phyloP scores from a whole-genome alignment of 116 monocot species.

The Trichopus zeylanicus region DNA sequence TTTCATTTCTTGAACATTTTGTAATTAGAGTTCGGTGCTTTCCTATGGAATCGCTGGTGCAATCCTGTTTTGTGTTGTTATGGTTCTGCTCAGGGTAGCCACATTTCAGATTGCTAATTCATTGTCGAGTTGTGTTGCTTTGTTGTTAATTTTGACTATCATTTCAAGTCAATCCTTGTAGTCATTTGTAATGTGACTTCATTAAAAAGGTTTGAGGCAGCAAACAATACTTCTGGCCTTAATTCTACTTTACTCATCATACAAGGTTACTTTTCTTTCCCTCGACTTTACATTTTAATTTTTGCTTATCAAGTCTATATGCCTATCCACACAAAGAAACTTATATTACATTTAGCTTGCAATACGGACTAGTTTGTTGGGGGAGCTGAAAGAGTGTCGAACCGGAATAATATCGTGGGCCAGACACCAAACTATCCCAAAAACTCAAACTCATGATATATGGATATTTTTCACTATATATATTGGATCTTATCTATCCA shows the following conservation, averaged over 20 bases:
- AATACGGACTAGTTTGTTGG: too few relatives aligned
- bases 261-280: constrained; percentile 77
- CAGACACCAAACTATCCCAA: too few relatives aligned
- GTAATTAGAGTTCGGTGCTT: constrained; percentile 69
- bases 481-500: too few relatives aligned
- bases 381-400: too few relatives aligned
- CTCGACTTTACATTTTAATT: constrained; percentile 4
- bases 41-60: constrained; percentile 98
- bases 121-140: background rate
- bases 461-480: too few relatives aligned
- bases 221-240: constrained; percentile 75
- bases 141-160: background rate
- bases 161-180: constrained; percentile 6
- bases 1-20: background rate
- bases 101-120: constrained; percentile 66
- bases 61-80: constrained; percentile 76
- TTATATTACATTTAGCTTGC: too few relatives aligned
- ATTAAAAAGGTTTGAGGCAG: constrained; percentile 81
- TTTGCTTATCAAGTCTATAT: too few relatives aligned
- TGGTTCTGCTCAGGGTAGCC: constrained; percentile 79
- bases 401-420: too few relatives aligned
- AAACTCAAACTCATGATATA: too few relatives aligned
- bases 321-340: too few relatives aligned
- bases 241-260: constrained; percentile 82
- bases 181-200: background rate